Evolutionary conservation across 1,284 basidiomycete genomes (phyloP), one percentile per base, ranked within the genome.

Genomic region (Trichosporon asahii): DNA sequence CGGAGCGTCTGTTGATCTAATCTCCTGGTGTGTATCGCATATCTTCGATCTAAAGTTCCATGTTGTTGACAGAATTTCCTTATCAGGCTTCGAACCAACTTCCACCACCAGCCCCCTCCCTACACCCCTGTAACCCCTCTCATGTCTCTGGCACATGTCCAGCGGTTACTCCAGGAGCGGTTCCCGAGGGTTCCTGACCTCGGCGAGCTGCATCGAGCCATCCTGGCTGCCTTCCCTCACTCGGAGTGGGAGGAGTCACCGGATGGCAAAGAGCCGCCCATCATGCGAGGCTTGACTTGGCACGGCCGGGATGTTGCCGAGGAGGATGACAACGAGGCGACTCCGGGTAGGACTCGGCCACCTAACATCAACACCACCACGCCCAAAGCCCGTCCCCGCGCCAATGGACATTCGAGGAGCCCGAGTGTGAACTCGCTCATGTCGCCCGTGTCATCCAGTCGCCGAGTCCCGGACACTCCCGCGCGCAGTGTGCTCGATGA

Each of bases 41-140:
- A 33, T 11, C 35, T 21, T 21, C n/a, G 31, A 35, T 11, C n/a
- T 21, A 33, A 33, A 66, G 65, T 44, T 44, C 12, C 49, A 14
- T 64, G 31, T 61, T 55, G 67, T 49, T 69, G 29, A 69, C 68
- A 49, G 23, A 46, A 53, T 53, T 53, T 53, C 49, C 49, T 53
- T 66, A 23, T 23, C 67, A 82, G 80, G 80, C 74, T 82, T 15
- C 77, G 79, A 25, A 80, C 78, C 46, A 82, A 82, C 73, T 82
- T 82, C 68, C 79, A 81, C 66, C 79, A 82, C 69, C 74, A 78
- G 33, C 78, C 79, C 11, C 75, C 77, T 23, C 74, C 75, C 21
- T 78, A 79, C 67, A 77, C 74, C 25, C 70, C 75, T 18, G 68
- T 78, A 35, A 78, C 78, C 5, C 76, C 77, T 1, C 77, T 76